phyloP scores from a whole-genome alignment of 2,329 filamentous ascomycete genomes.

The Clonostachys solani region DNA sequence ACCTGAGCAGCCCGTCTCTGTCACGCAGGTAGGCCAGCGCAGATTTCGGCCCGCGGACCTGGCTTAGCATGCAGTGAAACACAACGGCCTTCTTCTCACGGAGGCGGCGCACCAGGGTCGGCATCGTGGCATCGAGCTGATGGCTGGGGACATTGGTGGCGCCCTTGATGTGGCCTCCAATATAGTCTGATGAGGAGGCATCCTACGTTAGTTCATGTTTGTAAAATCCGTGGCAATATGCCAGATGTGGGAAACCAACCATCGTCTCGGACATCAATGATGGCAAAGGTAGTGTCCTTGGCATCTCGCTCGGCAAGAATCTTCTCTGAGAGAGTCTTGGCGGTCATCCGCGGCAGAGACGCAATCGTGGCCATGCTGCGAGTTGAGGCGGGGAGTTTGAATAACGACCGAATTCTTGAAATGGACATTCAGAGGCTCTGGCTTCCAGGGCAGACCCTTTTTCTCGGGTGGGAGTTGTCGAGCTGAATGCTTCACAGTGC shows the following conservation, averaged over 20 bases:
- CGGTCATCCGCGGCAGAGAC: conserved; percentile 62
- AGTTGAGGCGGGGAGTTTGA: background rate
- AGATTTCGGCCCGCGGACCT: conserved; percentile 83
- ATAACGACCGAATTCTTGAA: background rate
- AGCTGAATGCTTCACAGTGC: no score
- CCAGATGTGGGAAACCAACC: conserved; percentile 39
- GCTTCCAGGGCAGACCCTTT: no score
- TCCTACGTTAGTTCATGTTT: background rate
- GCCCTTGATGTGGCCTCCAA: conserved; percentile 83
- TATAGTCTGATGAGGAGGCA: conserved; percentile 59
- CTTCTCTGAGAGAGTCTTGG: conserved; percentile 62
- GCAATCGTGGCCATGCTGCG: conserved; percentile 50
- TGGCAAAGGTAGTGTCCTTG: conserved; percentile 50
- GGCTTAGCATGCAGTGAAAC: conserved; percentile 91
- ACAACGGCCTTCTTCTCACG: conserved; percentile 77
- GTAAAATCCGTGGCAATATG: background rate
- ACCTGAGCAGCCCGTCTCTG: conserved; percentile 44
- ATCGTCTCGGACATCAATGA: conserved; percentile 87
- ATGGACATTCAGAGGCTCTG: background rate
- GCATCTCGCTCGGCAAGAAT: conserved; percentile 47
- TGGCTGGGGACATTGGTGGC: conserved; percentile 71
- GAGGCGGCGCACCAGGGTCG: conserved; percentile 77
- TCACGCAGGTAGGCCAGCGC: conserved; percentile 77
- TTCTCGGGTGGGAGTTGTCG: no score
- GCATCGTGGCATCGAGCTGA: conserved; percentile 70